Base-by-base conservation (phyloP, 345 rosid species). In the Reutealis trisperma region DNA sequence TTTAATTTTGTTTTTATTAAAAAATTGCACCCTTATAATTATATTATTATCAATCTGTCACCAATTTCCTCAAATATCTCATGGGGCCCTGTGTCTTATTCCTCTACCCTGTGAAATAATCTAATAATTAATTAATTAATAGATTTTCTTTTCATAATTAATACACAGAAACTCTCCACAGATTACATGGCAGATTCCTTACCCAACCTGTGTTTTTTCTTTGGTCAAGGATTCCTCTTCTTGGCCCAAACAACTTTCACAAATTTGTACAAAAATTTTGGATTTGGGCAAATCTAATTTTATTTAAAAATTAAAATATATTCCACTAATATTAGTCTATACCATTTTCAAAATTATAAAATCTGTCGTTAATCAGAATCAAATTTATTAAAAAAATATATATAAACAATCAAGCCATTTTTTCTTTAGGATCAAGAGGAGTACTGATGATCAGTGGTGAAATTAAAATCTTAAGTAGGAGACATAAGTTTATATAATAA, bases 221-320 rank as follows among this genome's bases (percentile, higher is more conserved):
- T 4, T 51, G 71, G 79, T 70, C 82, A 75, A 62, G 45, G 75
- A 80, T 80, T 79, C 82, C 79, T 69, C 74, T 13, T 16, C 41
- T 37, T 65, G 66, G 63, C 51, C 63, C 41, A 34, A 18, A 12
- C 47, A 64, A 15, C 8, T 54, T 54, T 54, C 1, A 18, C 59
- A 47, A 9, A 47, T 8, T 47, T 8, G 51, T 4, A 5, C 41
- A 34, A 34, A 6, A 37, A 37, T 37, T 37, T 37, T 37, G 41
- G 6, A 7, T 37, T 37, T 37, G 41, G 41, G 41, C 0, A 37
- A 37, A 37, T 37, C 41, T 37, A 37, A 37, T 37, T 37, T 37
- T 37, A 4, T 37, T 37, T 4, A 37, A 37, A 37, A 37, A 37
- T 4, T 37, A 4, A 37, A 37, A 37, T 37, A 37, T 37, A 37